Conservation (phyloP, 2,329 filamentous ascomycete genomes). For the Aspergillus brunneoviolaceus region DNA sequence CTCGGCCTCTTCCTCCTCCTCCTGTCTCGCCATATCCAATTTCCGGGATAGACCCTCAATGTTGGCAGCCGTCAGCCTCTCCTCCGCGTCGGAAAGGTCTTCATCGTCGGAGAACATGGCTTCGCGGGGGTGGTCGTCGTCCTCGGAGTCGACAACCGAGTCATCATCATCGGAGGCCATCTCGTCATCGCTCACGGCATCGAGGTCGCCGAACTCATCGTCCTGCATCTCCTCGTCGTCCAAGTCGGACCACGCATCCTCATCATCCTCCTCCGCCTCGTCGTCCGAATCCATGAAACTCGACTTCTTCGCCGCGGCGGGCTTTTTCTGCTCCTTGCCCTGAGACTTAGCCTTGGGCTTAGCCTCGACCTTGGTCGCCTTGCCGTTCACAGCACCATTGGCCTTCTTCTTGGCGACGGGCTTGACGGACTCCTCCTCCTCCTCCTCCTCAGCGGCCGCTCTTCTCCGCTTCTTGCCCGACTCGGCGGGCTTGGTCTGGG, state of each 20-base stretch:
- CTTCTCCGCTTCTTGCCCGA: conserved; percentile 67
- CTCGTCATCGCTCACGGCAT: conserved; percentile 43
- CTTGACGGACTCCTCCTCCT: conserved; percentile 42
- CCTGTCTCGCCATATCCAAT: conserved; percentile 72
- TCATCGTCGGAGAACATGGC: conserved; percentile 95
- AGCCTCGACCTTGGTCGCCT: conserved; percentile 14
- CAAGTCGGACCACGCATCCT: conserved; percentile 37
- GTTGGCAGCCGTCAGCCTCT: conserved; percentile 90
- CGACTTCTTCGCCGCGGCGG: conserved; percentile 37
- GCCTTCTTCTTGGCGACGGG: conserved; percentile 39
- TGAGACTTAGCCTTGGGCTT: conserved; percentile 10
- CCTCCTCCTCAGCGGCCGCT: conserved; percentile 38
- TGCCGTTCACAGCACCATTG: conserved; percentile 22
- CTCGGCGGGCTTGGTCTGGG: conserved; percentile 52
- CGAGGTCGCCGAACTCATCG: conserved; percentile 49
- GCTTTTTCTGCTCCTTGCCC: conserved; percentile 28
- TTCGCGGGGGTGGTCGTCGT: conserved; percentile 55
- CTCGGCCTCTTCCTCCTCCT: conserved; percentile 78
- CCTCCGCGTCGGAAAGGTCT: conserved; percentile 81
- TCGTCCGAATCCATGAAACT: conserved; percentile 40
- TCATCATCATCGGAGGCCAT: conserved; percentile 58
- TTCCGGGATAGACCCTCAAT: conserved; percentile 88
- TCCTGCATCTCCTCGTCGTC: conserved; percentile 43
- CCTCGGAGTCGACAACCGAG: conserved; percentile 70
- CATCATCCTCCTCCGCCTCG: conserved; percentile 44